Evolutionary conservation across 2,329 filamentous ascomycete species (phyloP), one percentile per base, ranked within the genome.

Genomic region (Lecanicillium sp.): DNA sequence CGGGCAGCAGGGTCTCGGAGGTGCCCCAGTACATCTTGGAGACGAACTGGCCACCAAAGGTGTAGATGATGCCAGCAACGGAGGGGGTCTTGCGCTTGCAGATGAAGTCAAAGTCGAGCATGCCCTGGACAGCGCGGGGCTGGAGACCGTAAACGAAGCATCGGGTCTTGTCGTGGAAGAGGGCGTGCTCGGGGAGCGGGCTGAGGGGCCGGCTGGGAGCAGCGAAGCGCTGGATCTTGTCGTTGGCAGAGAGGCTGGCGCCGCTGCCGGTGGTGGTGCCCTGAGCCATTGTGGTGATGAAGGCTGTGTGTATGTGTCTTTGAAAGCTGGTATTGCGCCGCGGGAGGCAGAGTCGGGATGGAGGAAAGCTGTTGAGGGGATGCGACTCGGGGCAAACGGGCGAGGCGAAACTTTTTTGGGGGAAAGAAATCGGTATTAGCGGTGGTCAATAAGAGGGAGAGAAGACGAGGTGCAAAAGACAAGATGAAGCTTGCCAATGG

Each of bases 11-110:
- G 55, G 93, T 98, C 80, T 98, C 93, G 76, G 90, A 96, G 66
- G 93, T 98, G 66, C 93, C 93, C 93, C 93, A 98, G 87, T 98
- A 98, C 93, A 98, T 97, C 85, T 98, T 98, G 84, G 90, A 96
- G 68, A 98, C 93, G 83, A 98, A 98, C 75, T 98, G 93, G 60
- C 93, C 93, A 69, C 93, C 93, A 67, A 98, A 98, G 62, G 93
- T 96, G 80, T 98, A 98, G 80, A 98, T 97, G 74, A 98, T 97
- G 68, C 90, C 93, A 58, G 93, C 93, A 51, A 98, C 93, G 51
- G 93, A 98, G 56, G 93, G 93, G 52, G 87, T 94, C 67, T 84
- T 81, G 64, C 93, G 88, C 84, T 97, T 97, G 90, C 93, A 98
- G 76, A 98, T 98, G 81, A 97, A 98, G 79, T 98, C 93, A 71